A percentile compares a stretch with the other conserved stretches of the same genome.
These are phyloP conservation scores for Pseudogymnoascus sp. DNA, from an alignment of 2,329 filamentous ascomycete species.

Conservation along the genomic window DNA sequence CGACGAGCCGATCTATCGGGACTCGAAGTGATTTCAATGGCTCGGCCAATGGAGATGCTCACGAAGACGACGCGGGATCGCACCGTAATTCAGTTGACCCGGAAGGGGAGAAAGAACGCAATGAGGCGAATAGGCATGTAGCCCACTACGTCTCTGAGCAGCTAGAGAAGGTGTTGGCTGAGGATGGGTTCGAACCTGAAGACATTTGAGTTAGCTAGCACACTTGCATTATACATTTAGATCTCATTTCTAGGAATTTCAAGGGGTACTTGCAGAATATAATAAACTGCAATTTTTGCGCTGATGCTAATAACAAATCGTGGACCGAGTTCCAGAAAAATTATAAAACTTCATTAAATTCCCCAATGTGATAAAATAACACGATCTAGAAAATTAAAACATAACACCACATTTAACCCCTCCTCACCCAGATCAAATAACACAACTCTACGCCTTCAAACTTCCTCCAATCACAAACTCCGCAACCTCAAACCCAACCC, in stretches of 20 bases:
- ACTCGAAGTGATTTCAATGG: slow-evolving; percentile 69
- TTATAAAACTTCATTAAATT: background rate
- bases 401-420: background rate
- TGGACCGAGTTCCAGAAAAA: background rate
- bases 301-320: background rate
- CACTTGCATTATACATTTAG: background rate
- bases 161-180: slow-evolving; percentile 61
- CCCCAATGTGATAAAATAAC: background rate
- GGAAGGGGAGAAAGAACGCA: slow-evolving; percentile 41
- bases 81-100: slow-evolving; percentile 40
- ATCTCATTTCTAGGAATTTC: background rate
- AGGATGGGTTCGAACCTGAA: slow-evolving; percentile 23
- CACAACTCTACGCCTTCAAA: background rate
- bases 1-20: slow-evolving; percentile 75
- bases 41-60: slow-evolving; percentile 39
- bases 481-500: slow-evolving; percentile 78
- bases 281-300: background rate
- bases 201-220: background rate
- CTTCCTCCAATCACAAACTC: slow-evolving; percentile 55
- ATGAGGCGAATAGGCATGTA: slow-evolving; percentile 60
- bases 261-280: background rate
- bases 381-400: background rate
- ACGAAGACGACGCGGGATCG: slow-evolving; percentile 32
- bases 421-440: background rate
- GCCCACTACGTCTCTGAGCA: slow-evolving; percentile 76